These are phyloP conservation scores for Mycena floridula DNA, from an alignment of 768 basidiomycete genomes.

Conservation along the genomic window DNA sequence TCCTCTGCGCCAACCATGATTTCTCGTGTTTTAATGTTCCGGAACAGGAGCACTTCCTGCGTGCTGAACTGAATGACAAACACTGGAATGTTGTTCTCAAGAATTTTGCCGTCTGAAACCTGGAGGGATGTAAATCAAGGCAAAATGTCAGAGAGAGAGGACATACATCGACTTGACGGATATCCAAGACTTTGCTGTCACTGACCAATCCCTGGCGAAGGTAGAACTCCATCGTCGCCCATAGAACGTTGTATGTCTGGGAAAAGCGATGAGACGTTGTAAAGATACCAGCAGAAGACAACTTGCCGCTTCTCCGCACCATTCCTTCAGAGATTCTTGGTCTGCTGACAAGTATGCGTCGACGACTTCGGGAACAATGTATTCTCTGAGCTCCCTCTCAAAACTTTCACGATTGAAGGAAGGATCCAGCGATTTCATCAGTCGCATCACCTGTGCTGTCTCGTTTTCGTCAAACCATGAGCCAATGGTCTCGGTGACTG, in stretches of 20 bases:
- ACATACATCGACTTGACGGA: constrained; percentile 92
- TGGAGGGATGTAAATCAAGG: constrained; percentile 19
- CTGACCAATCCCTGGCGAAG: constrained; percentile 85
- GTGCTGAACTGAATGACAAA: constrained; percentile 90
- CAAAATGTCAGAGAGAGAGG: neutral
- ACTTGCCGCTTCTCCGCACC: constrained; percentile 91
- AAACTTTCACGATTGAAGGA: constrained; percentile 81
- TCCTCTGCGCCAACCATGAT: constrained; percentile 83
- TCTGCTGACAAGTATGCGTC: constrained; percentile 94
- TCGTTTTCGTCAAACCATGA: constrained; percentile 97
- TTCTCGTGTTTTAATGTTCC: constrained; percentile 85
- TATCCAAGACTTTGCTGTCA: constrained; percentile 93
- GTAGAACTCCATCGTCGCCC: constrained; percentile 96
- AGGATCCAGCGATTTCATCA: constrained; percentile 88
- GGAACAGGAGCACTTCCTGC: constrained; percentile 90
- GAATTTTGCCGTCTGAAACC: constrained; percentile 82
- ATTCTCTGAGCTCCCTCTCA: constrained; percentile 87
- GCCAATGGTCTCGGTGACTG: constrained; percentile 79
- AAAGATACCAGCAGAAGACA: neutral
- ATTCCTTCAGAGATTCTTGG: constrained; percentile 73
- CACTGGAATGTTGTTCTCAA: constrained; percentile 87
- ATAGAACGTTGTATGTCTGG: constrained; percentile 95
- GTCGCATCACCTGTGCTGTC: constrained; percentile 87
- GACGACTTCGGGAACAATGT: constrained; percentile 96
- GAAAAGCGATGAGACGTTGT: neutral